Percentiles rank a stretch among this genome's conserved stretches.
Evolutionary conservation across 371 early-diverging fungal genomes (phyloP).

Genomic region (Coemansia sp.): DNA sequence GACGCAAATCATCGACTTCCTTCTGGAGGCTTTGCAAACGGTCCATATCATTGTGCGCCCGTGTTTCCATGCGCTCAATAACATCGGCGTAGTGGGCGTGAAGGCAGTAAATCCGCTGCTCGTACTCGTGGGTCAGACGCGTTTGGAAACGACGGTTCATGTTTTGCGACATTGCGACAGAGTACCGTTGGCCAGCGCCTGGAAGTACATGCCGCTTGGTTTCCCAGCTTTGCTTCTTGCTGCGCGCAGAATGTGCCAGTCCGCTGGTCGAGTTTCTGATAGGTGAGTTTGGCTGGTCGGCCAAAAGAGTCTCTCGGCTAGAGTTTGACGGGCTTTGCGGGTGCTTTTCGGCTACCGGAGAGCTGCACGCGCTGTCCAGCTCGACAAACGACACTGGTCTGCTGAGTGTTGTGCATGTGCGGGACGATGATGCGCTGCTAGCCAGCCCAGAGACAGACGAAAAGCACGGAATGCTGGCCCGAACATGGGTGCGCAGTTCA

Average conservation of each 20-base stretch:
- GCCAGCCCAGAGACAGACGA: neutral
- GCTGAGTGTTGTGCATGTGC: slow-evolving; percentile 13
- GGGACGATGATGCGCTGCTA: slow-evolving; percentile 28
- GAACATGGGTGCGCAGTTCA: slow-evolving; percentile 4
- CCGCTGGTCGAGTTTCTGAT: neutral
- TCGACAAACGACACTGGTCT: slow-evolving; percentile 18
- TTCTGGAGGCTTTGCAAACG: slow-evolving; percentile 21
- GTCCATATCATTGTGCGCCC: slow-evolving; percentile 24
- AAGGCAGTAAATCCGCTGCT: slow-evolving; percentile 49
- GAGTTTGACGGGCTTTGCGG: slow-evolving; percentile 24
- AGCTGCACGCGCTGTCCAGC: neutral
- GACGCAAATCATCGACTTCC: slow-evolving; percentile 27
- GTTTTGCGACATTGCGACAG: slow-evolving; percentile 45
- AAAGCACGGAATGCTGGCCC: slow-evolving; percentile 25
- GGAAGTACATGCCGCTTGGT: slow-evolving; percentile 4
- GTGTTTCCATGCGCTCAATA: slow-evolving; percentile 41
- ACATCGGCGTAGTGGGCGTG: slow-evolving; percentile 45
- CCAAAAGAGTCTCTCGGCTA: slow-evolving; percentile 14
- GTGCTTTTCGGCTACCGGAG: slow-evolving; percentile 1
- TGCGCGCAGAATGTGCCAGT: neutral
- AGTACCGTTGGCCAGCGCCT: slow-evolving; percentile 26
- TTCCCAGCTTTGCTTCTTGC: slow-evolving; percentile 2
- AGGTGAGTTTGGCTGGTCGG: neutral
- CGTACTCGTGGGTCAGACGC: slow-evolving; percentile 40
- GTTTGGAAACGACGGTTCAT: slow-evolving; percentile 44